Evolutionary conservation across 495 filamentous ascomycete species (phyloP), one percentile per base, ranked within the genome.

Genomic region (Penicillium daleae): DNA sequence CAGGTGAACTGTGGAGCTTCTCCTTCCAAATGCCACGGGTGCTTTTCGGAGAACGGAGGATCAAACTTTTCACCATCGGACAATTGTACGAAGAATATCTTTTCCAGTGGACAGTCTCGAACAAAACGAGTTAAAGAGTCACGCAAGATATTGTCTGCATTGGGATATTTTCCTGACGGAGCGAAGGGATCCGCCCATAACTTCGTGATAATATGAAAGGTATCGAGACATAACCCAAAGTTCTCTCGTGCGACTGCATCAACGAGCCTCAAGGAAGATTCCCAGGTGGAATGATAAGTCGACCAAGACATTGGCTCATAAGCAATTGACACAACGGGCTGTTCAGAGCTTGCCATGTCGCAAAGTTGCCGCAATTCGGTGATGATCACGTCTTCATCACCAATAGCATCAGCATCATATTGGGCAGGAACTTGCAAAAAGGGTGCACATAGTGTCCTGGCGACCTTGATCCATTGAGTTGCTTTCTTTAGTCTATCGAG

Each of bases 61-160:
- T 71, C 62, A 4, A 91, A 81, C 35, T 80, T 77, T 68, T 90
- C 88, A 5, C 83, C 90, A 66, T 93, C 89, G 2, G 88, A 89
- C 8, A 92, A 76, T 73, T 92, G 90, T 7, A 92, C 79, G 60
- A 87, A 91, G 70, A 90, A 91, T 0, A 93, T 77, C 75, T 91
- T 92, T 17, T 78, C 72, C 7, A 86, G 66, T 27, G 89, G 84
- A 33, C 90, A 80, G 2, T 73, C 70, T 0, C 68, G 55, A 0
- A 86, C 69, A 52, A 92, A 80, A 33, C 80, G 74, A 17, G 71
- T 66, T n/a, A 93, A 74, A 2, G 86, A 87, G 6, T 76, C 75
- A 15, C 69, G 69, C 17, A 91, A 76, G 3, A 76, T 76, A 17
- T 71, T 69, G 3, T 87, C 84, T 7, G 84, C 86, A 53, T 88